These are phyloP conservation scores for Coemansia sp. DNA, from an alignment of 192 early-diverging fungal genomes.

Conservation along the genomic window DNA sequence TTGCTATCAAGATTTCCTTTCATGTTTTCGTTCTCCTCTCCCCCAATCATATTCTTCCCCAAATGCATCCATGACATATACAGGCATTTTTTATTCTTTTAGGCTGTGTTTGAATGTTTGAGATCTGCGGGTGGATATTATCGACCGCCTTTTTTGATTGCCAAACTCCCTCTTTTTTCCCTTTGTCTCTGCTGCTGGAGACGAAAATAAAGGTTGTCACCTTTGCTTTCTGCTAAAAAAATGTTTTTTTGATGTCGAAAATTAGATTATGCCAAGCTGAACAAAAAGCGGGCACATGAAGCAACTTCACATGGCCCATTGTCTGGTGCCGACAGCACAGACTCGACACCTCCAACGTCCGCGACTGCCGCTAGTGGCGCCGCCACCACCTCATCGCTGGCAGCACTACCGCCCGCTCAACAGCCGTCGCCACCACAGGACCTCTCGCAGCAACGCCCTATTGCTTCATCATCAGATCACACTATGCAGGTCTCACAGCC, in stretches of 20 bases:
- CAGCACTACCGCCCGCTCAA: conserved; percentile 8
- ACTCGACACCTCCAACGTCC: not conserved
- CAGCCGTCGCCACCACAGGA: conserved; percentile 1
- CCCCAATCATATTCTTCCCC: not conserved
- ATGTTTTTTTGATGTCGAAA: not conserved
- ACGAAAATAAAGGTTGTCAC: not conserved
- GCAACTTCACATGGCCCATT: conserved; percentile 16
- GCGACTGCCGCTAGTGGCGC: not conserved
- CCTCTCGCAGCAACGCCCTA: not conserved
- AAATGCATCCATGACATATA: not conserved
- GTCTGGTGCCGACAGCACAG: conserved; percentile 10
- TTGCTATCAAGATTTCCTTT: conserved; percentile 15
- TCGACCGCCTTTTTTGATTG: not conserved
- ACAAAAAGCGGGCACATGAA: conserved; percentile 55
- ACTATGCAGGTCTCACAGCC: not conserved
- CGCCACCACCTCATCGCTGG: not conserved
- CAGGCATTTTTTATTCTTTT: not conserved
- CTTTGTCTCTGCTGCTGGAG: not conserved
- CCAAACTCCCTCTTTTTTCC: not conserved
- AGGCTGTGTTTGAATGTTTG: not conserved
- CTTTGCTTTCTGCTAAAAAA: not conserved
- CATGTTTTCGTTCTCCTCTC: not conserved
- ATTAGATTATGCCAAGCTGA: conserved; percentile 59
- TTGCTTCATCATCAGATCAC: not conserved
- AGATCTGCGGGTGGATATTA: not conserved